Conservation (phyloP, 192 early-diverging fungal genomes). For the Podila horticola region DNA sequence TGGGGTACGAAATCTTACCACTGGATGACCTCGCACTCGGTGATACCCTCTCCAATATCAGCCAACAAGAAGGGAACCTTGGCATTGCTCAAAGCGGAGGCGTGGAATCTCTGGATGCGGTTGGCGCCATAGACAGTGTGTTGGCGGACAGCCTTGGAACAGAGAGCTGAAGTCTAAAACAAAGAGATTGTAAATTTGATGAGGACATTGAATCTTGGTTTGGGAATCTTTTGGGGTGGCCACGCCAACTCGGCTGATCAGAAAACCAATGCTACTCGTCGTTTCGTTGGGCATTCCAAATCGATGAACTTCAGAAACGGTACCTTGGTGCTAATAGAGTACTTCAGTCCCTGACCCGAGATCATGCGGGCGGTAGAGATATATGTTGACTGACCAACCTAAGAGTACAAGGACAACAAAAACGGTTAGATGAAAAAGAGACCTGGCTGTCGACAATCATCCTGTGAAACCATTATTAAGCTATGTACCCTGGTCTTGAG, state of each 20-base stretch:
- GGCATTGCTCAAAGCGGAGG: conserved; percentile 48
- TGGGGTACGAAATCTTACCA: conserved; percentile 67
- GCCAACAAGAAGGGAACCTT: conserved; percentile 87
- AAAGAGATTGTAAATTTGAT: neutral
- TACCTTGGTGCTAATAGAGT: conserved; percentile 48
- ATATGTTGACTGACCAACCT: conserved; percentile 52
- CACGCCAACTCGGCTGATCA: no score
- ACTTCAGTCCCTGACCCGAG: conserved; percentile 47
- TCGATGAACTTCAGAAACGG: neutral
- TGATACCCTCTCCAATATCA: conserved; percentile 99
- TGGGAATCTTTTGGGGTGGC: no score
- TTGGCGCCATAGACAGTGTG: conserved; percentile 26
- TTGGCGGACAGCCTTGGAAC: conserved; percentile 34
- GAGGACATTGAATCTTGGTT: no score
- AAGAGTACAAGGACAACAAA: neutral
- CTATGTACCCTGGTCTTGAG: conserved; percentile 37
- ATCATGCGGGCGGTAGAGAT: conserved; percentile 44
- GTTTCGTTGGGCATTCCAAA: no score
- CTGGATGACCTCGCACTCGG: conserved; percentile 97
- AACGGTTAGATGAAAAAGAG: neutral
- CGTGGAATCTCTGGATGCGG: conserved; percentile 60
- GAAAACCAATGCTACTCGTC: no score
- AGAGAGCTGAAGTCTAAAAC: conserved; percentile 25
- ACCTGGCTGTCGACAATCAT: neutral
- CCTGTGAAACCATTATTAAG: no score